Evolutionary conservation across 2,329 filamentous ascomycete species (phyloP).

Genomic region (Penicillium concentricum): DNA sequence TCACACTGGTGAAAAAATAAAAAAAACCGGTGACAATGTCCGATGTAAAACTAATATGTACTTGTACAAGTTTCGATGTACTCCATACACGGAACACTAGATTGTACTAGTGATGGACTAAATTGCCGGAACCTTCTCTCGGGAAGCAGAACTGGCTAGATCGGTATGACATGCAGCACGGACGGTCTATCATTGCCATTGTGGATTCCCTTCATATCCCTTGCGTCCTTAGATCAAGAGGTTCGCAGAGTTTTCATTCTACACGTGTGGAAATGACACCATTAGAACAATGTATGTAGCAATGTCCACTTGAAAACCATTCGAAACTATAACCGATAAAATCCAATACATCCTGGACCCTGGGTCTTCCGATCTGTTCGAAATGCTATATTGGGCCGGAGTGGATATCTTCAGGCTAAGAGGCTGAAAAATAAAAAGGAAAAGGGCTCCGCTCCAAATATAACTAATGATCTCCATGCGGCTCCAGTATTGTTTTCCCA

Average conservation of each 20-base stretch:
- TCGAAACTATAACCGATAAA: background rate
- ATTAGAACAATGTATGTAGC: background rate
- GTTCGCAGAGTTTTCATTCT: background rate
- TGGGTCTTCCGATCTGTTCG: background rate
- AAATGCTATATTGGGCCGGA: background rate
- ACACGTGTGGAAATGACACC: constrained; percentile 11
- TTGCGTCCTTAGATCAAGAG: constrained; percentile 16
- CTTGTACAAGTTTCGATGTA: background rate
- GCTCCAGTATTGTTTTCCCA: background rate
- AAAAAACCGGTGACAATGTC: background rate
- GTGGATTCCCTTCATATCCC: constrained; percentile 14
- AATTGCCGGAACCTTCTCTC: background rate
- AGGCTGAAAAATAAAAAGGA: constrained; percentile 2
- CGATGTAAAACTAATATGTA: background rate
- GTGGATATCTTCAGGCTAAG: background rate
- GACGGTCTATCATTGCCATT: constrained; percentile 16
- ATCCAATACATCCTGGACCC: background rate
- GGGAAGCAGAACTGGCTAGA: constrained; percentile 5
- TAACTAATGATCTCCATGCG: constrained; percentile 3
- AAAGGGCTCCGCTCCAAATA: background rate
- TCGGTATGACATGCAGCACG: constrained; percentile 26
- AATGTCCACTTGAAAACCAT: background rate
- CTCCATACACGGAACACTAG: background rate
- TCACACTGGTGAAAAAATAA: constrained; percentile 1
- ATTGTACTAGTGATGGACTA: background rate